These are phyloP conservation scores for Euryodendron excelsum DNA, from an alignment of 148 eudicot genomes.

Conservation along the genomic window DNA sequence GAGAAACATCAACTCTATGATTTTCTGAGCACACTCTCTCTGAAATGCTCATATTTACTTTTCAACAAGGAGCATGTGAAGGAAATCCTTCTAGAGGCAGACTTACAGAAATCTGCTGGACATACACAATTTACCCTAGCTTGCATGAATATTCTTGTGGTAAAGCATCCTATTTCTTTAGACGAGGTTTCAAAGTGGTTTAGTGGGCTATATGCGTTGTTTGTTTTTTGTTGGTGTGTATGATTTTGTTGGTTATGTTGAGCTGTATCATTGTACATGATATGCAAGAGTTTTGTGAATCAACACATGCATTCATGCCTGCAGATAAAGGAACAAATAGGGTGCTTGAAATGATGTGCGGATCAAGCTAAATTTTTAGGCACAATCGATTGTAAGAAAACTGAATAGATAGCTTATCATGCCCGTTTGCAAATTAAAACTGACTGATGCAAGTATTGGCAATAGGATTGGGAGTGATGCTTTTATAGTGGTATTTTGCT, in stretches of 20 bases:
- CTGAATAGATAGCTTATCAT: conserved; percentile 6
- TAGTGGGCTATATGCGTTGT: not conserved
- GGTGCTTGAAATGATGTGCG: not conserved
- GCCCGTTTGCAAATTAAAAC: not conserved
- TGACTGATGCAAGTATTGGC: not conserved
- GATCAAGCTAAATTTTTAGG: not conserved
- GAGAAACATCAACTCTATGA: conserved; percentile 78
- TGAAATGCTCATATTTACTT: conserved; percentile 84
- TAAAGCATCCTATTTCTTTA: conserved; percentile 30
- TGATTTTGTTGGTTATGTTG: not conserved
- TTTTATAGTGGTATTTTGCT: not conserved
- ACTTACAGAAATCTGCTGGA: conserved; percentile 58
- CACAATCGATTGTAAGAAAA: not conserved
- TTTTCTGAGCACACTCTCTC: conserved; percentile 66
- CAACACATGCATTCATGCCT: not conserved
- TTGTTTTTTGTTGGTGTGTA: not conserved
- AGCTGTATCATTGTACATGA: not conserved
- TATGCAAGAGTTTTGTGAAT: conserved; percentile 2
- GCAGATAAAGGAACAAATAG: not conserved
- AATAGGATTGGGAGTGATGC: not conserved
- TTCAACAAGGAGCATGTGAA: conserved; percentile 92
- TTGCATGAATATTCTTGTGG: conserved; percentile 95
- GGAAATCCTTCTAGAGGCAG: conserved; percentile 66
- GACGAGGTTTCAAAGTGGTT: not conserved
- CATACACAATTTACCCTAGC: conserved; percentile 51